Evolutionary conservation across 148 eudicot species (phyloP), one percentile per base, ranked within the genome.

Genomic region (Nepenthes mirabilis): DNA sequence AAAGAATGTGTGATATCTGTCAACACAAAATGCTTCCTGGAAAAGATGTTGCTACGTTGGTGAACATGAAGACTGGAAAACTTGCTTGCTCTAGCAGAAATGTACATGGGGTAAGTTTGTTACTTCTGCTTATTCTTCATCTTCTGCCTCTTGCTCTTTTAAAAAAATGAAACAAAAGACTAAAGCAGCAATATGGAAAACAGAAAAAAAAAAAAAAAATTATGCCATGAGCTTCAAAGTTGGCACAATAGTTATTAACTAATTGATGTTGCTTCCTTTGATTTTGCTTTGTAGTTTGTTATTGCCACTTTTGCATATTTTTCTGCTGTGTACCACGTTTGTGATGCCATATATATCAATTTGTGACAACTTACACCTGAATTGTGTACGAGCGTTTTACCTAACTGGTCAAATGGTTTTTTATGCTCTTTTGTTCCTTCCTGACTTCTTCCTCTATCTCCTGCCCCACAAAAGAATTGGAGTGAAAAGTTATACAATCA

Each of bases 21-120:
- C 84, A 82, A 64, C 94, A 80, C 70, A 88, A 79, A 76, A 79
- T 91, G 90, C 83, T 91, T 59, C 94, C 96, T n/a, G 87, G 87
- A 40, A 88, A 91, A 77, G 94, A 91, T 71, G 98, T 91, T 55
- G 96, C 94, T 11, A 60, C 96, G 14, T 74, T 88, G 54, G 63
- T 91, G 55, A 91, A 85, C 72, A 62, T 69, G 70, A 85, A 82
- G 53, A 82, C 98, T n/a, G 96, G 94, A 66, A 82, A 74, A 64
- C 82, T 91, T 66, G 86, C 71, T 52, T 91, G 96, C 76, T 85
- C 90, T 33, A 83, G 96, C 56, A 83, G 96, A 78, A 91, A 91
- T 57, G 62, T 67, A 23, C 74, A 82, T 59, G 96, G 98, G 90
- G 98, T 91, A 74, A 64, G 70, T 57, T 4, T 32, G 33, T 60